These are phyloP conservation scores for Citrullus amarus DNA, from an alignment of 306 rosid species.

Conservation along the genomic window DNA sequence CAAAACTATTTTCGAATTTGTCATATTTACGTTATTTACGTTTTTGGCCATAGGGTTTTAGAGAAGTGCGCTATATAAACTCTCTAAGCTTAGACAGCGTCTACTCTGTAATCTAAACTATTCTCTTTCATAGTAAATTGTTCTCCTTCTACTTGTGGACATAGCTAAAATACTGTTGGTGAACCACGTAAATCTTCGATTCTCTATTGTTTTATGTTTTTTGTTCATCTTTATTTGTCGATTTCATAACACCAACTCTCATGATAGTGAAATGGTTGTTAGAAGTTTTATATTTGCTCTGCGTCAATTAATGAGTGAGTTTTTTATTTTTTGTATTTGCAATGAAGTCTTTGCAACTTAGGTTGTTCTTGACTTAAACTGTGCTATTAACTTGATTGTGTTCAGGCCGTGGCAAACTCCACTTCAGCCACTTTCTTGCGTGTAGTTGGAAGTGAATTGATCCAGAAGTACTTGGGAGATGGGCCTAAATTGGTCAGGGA, in stretches of 20 bases:
- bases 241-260: background rate
- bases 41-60: too few species aligned
- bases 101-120: too few species aligned
- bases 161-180: too few species aligned
- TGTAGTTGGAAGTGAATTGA: constrained; percentile 98
- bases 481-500: constrained; percentile 98
- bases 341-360: background rate
- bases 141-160: too few species aligned
- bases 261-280: background rate
- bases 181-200: too few species aligned
- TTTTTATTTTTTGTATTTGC: background rate
- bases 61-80: too few species aligned
- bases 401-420: constrained; percentile 97
- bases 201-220: too few species aligned
- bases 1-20: too few species aligned
- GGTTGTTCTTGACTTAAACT: background rate
- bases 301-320: background rate
- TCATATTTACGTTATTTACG: too few species aligned
- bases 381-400: background rate
- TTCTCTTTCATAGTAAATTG: too few species aligned
- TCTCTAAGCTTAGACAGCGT: too few species aligned
- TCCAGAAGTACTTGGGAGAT: constrained; percentile 94
- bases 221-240: too few species aligned
- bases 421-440: constrained; percentile 97
- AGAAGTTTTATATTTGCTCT: background rate